Evolutionary conservation across 164 flowering plant species (phyloP).

Genomic region (Nymphaea thermarum): DNA sequence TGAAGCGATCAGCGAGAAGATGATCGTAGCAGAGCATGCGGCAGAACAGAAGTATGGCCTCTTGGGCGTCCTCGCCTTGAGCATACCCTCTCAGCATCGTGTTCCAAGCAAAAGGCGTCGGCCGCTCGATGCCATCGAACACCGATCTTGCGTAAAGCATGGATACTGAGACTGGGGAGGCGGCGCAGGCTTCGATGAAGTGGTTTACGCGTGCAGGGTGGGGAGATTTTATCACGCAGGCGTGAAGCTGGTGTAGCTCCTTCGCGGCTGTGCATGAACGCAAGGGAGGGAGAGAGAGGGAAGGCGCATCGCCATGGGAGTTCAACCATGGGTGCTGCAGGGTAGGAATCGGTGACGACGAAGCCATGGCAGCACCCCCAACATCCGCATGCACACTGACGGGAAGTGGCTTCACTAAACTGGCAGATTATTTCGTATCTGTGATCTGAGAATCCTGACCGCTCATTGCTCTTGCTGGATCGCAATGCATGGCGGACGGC

Average conservation of each 20-base stretch:
- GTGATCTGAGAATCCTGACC: too few species aligned
- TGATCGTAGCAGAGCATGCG: background rate
- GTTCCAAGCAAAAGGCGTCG: background rate
- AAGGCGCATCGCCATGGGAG: too few species aligned
- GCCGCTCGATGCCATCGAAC: background rate
- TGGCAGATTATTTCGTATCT: too few species aligned
- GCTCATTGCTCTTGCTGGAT: too few species aligned
- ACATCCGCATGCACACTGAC: too few species aligned
- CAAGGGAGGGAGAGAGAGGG: background rate
- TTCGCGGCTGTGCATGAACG: background rate
- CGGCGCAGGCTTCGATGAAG: background rate
- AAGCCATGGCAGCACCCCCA: too few species aligned
- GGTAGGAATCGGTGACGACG: too few species aligned
- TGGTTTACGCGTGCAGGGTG: background rate
- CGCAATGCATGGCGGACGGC: too few species aligned
- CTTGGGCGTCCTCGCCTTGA: background rate
- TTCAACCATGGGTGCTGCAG: too few species aligned
- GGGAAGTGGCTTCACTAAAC: too few species aligned
- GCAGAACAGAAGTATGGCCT: background rate
- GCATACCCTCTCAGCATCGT: background rate
- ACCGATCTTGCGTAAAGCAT: background rate
- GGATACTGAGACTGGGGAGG: background rate
- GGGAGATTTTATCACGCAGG: background rate
- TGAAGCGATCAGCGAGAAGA: background rate
- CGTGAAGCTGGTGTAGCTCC: background rate